Evolutionary conservation across 805 yeast species (phyloP).

Genomic region (Cephaloascus albidus): DNA sequence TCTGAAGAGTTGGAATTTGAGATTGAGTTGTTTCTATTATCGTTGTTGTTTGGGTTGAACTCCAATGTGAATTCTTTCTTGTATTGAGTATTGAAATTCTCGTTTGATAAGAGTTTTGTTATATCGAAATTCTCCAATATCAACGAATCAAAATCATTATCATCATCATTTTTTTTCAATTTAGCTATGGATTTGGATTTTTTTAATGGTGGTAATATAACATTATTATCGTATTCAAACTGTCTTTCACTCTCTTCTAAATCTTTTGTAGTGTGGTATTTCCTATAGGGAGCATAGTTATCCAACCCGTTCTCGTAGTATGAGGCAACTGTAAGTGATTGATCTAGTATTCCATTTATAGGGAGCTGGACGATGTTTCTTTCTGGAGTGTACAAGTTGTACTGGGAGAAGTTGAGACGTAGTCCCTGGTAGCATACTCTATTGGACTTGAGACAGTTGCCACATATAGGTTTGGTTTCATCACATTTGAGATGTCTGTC

Average conservation of each 20-base stretch:
- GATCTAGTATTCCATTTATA: conserved; percentile 20
- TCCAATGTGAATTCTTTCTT: conserved; percentile 16
- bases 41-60: conserved; percentile 7
- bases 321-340: conserved; percentile 31
- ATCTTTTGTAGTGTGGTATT: conserved; percentile 20
- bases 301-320: conserved; percentile 23
- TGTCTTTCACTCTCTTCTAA: conserved; percentile 20
- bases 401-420: conserved; percentile 34
- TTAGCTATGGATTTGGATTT: conserved; percentile 1
- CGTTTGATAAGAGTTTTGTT: conserved; percentile 12
- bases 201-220: conserved; percentile 7
- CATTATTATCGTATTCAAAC: conserved; percentile 13
- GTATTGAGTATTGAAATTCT: conserved; percentile 3
- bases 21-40: not conserved
- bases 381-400: conserved; percentile 6
- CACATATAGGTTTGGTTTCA: conserved; percentile 52
- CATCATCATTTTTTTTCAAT: not conserved
- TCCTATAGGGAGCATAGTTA: conserved; percentile 20
- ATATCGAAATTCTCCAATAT: conserved; percentile 16
- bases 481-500: conserved; percentile 63
- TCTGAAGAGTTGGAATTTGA: not conserved
- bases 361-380: not conserved
- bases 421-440: conserved; percentile 38
- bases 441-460: conserved; percentile 41
- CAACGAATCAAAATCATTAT: conserved; percentile 1